A percentile compares a stretch with the other conserved stretches of the same genome.
Evolutionary conservation across 768 basidiomycete genomes (phyloP).

Genomic region (Termitomyces sp.): DNA sequence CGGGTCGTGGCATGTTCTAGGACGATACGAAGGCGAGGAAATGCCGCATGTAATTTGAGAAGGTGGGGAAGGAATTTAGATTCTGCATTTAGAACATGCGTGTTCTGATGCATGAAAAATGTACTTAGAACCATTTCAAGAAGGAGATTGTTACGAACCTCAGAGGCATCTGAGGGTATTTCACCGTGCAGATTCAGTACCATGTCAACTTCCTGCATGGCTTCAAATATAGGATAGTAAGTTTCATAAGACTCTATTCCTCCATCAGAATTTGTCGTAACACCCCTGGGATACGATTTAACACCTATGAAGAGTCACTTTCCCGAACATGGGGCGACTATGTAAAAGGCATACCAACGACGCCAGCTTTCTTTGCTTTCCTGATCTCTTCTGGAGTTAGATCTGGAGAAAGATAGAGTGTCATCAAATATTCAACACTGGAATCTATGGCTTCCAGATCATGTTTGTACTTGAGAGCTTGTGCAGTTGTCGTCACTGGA

Average conservation of each 20-base stretch:
- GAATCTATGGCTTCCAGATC: conserved; percentile 72
- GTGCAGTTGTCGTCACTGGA: conserved; percentile 76
- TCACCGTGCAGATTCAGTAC: conserved; percentile 97
- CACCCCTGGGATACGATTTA: conserved; percentile 95
- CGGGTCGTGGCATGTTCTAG: conserved; percentile 95
- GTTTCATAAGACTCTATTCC: conserved; percentile 94
- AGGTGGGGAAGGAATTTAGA: conserved; percentile 85
- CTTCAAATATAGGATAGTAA: conserved; percentile 90
- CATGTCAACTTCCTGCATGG: conserved; percentile 91
- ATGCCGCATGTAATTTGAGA: conserved; percentile 68
- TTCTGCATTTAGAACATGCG: conserved; percentile 92
- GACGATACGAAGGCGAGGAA: conserved; percentile 90
- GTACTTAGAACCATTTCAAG: background rate
- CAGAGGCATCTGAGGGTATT: conserved; percentile 76
- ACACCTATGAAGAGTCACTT: conserved; percentile 43
- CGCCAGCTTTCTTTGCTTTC: conserved; percentile 81
- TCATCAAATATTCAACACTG: conserved; percentile 86
- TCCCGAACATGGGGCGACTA: background rate
- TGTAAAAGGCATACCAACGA: conserved; percentile 48
- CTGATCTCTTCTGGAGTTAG: conserved; percentile 87
- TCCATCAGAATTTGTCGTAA: conserved; percentile 94
- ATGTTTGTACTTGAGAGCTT: conserved; percentile 76
- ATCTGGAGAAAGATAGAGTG: conserved; percentile 88
- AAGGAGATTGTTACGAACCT: conserved; percentile 33
- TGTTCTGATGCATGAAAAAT: conserved; percentile 47